phyloP scores from a whole-genome alignment of 352 stramenopile species.

The Phytophthora lateralis region DNA sequence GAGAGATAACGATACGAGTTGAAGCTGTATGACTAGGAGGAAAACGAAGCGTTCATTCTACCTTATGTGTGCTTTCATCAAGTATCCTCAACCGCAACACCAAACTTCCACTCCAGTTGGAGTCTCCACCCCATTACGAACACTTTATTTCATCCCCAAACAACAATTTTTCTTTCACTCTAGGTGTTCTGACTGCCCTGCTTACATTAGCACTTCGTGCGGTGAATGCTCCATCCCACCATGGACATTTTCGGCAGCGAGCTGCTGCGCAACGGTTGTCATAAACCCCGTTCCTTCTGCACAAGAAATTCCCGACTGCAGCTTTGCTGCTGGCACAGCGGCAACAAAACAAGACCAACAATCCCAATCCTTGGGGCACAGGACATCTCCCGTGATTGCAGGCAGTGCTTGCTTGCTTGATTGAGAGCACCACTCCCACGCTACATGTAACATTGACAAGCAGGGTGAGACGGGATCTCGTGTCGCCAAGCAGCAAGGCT shows the following conservation, averaged over 20 bases:
- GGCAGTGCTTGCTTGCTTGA: constrained; percentile 3
- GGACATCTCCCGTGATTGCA: too few species aligned
- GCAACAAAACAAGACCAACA: background rate
- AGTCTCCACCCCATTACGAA: background rate
- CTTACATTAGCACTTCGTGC: background rate
- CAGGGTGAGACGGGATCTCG: background rate
- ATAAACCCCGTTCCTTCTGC: too few species aligned
- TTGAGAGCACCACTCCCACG: constrained; percentile 14
- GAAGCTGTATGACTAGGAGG: constrained; percentile 39
- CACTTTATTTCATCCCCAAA: background rate
- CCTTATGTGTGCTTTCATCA: too few species aligned
- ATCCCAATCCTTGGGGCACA: constrained; percentile 2
- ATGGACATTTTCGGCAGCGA: constrained; percentile 1
- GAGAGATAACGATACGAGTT: constrained; percentile 35
- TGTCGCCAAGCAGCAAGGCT: constrained; percentile 4
- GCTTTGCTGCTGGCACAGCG: too few species aligned
- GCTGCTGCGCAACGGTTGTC: background rate
- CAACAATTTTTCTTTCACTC: background rate
- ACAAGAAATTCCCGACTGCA: too few species aligned
- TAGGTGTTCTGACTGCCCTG: background rate
- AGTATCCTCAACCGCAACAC: too few species aligned
- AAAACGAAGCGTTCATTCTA: constrained; percentile 39
- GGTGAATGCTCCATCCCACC: constrained; percentile 6
- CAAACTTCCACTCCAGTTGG: too few species aligned
- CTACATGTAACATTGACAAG: constrained; percentile 24